Percentiles rank a stretch among this genome's conserved stretches.
phyloP scores from a whole-genome alignment of 1,284 basidiomycete species.

The Sporisorium reilianum region DNA sequence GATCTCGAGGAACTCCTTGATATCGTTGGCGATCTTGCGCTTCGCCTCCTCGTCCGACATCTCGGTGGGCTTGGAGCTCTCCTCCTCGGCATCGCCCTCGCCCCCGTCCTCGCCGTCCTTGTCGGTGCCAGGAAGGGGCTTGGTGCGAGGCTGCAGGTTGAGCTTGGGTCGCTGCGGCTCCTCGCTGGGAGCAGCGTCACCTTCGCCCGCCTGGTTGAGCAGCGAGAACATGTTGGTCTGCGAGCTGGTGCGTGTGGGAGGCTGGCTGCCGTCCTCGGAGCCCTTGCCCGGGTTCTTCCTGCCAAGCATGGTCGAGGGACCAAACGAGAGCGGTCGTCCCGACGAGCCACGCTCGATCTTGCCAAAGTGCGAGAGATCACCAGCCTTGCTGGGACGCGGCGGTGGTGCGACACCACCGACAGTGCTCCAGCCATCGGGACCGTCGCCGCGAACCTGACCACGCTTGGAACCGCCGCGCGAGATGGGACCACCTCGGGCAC shows the following conservation, averaged over 20 bases:
- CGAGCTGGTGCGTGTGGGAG: slow-evolving; percentile 82
- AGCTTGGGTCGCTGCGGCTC: slow-evolving; percentile 80
- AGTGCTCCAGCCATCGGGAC: slow-evolving; percentile 84
- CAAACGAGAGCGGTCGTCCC: slow-evolving; percentile 74
- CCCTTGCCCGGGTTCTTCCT: slow-evolving; percentile 75
- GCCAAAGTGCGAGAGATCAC: slow-evolving; percentile 87
- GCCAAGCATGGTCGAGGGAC: slow-evolving; percentile 79
- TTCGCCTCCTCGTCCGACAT: slow-evolving; percentile 77
- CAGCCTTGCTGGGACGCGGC: slow-evolving; percentile 79
- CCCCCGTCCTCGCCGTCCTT: slow-evolving; percentile 59
- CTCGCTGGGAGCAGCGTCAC: slow-evolving; percentile 66
- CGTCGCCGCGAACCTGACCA: slow-evolving; percentile 73
- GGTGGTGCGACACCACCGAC: slow-evolving; percentile 75
- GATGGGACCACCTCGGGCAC: slow-evolving; percentile 78
- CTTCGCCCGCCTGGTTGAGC: slow-evolving; percentile 54
- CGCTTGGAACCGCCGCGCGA: slow-evolving; percentile 86
- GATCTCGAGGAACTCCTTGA: slow-evolving; percentile 71
- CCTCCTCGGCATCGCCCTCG: slow-evolving; percentile 68
- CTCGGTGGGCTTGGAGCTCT: slow-evolving; percentile 73
- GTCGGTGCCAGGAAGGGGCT: slow-evolving; percentile 71
- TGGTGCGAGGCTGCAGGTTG: slow-evolving; percentile 76
- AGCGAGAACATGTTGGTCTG: slow-evolving; percentile 83
- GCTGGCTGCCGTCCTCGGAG: slow-evolving; percentile 73
- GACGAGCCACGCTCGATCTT: slow-evolving; percentile 72
- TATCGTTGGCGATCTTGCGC: slow-evolving; percentile 77